A percentile compares a stretch with the other conserved stretches of the same genome.
Conservation (phyloP, 2,329 filamentous ascomycete species). For the Waltergamsia citrina region DNA sequence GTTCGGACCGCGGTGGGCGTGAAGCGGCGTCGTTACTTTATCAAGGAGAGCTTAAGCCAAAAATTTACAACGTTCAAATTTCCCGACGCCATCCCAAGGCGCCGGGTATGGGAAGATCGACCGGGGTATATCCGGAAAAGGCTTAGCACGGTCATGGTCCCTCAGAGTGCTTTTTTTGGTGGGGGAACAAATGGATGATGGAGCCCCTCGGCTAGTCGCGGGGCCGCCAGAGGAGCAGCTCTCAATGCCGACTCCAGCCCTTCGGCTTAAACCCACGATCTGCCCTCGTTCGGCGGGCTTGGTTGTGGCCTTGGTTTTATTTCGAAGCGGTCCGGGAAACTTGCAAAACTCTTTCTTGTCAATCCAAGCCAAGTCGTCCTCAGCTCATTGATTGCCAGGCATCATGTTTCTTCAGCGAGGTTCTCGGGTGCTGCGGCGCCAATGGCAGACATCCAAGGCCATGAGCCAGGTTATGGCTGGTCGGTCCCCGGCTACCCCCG, state of each 20-base stretch:
- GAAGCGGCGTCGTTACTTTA: too few relatives aligned
- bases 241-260: constrained; percentile 6
- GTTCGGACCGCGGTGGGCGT: constrained; percentile 7
- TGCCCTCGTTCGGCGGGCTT: neutral
- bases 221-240: constrained; percentile 1
- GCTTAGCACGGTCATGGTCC: neutral
- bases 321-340: too few relatives aligned
- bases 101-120: neutral
- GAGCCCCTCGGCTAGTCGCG: constrained; percentile 5
- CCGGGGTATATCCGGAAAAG: constrained; percentile 1
- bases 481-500: constrained; percentile 17
- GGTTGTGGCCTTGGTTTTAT: neutral
- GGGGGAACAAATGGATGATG: neutral
- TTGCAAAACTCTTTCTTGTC: neutral
- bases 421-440: constrained; percentile 38
- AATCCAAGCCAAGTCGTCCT: neutral
- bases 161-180: too few relatives aligned
- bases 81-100: constrained; percentile 1
- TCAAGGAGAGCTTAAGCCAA: too few relatives aligned
- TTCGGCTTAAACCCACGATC: constrained; percentile 5
- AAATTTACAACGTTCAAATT: too few relatives aligned
- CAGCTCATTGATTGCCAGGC: neutral
- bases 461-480: constrained; percentile 19
- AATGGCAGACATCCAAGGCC: constrained; percentile 37
- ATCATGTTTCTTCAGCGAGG: constrained; percentile 47